These are phyloP conservation scores for Rhodotorula sp. DNA, from an alignment of 1,284 basidiomycete species.

Conservation along the genomic window DNA sequence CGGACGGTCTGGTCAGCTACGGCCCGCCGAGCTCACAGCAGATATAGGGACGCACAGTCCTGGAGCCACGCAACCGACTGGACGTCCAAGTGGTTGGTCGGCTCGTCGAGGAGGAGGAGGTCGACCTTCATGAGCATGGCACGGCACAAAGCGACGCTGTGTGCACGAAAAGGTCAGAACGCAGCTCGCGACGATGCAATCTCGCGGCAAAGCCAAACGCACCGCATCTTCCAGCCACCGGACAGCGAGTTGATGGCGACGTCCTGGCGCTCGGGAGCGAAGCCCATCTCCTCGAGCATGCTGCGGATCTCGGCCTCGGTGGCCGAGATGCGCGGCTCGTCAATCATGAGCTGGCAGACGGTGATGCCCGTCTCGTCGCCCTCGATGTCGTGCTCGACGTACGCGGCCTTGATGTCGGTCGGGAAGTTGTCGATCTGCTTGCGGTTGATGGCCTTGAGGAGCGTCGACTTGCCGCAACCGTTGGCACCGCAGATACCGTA, in stretches of 20 bases:
- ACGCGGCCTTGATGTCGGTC: conserved; percentile 47
- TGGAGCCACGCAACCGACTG: conserved; percentile 92
- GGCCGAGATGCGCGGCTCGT: conserved; percentile 47
- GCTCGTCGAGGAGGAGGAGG: conserved; percentile 85
- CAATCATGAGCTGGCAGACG: conserved; percentile 46
- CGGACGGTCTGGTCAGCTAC: not conserved
- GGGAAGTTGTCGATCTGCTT: conserved; percentile 51
- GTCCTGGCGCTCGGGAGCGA: conserved; percentile 80
- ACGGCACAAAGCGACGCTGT: conserved; percentile 51
- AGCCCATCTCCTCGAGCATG: conserved; percentile 84
- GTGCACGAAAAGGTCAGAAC: conserved; percentile 28
- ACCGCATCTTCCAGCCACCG: conserved; percentile 96
- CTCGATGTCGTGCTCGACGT: conserved; percentile 51
- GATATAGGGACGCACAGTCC: conserved; percentile 55
- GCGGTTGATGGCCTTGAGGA: conserved; percentile 81
- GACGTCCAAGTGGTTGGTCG: conserved; percentile 91
- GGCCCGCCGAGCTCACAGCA: too few species aligned
- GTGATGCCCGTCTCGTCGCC: conserved; percentile 47
- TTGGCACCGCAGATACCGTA: conserved; percentile 97
- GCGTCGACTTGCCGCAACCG: conserved; percentile 93
- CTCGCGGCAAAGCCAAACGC: not conserved
- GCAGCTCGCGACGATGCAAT: conserved; percentile 8
- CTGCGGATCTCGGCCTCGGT: conserved; percentile 65
- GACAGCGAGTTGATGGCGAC: conserved; percentile 87
- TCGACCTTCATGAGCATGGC: conserved; percentile 98